Percentiles rank a stretch among this genome's conserved stretches.
Conservation (phyloP, 2,329 filamentous ascomycete species). For the Teratosphaeriaceae sp. region DNA sequence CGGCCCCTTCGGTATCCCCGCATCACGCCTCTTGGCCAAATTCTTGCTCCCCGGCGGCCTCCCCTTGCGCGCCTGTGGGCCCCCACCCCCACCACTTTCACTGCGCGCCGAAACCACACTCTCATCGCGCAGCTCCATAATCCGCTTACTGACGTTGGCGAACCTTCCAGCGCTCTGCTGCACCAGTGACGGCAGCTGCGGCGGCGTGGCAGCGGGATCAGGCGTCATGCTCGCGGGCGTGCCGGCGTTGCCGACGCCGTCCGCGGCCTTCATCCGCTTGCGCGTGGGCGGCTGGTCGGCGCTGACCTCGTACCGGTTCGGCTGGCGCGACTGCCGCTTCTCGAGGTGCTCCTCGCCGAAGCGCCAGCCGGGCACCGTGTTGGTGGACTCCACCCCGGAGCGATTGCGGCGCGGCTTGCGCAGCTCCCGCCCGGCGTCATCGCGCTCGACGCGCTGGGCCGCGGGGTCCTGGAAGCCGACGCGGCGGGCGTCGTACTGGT, state of each 20-base stretch:
- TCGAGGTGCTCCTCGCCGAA: slow-evolving; percentile 23
- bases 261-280: slow-evolving; percentile 16
- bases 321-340: slow-evolving; percentile 22
- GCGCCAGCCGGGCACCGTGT: slow-evolving; percentile 18
- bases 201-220: slow-evolving; percentile 16
- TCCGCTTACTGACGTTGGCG: slow-evolving; percentile 33
- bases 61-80: slow-evolving; percentile 24
- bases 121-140: slow-evolving; percentile 41
- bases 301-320: slow-evolving; percentile 24
- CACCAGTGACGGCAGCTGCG: slow-evolving; percentile 1
- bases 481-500: slow-evolving; percentile 49
- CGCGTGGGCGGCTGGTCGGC: slow-evolving; percentile 14
- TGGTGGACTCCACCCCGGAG: slow-evolving; percentile 12
- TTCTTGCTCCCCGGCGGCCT: slow-evolving; percentile 43
- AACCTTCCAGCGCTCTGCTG: slow-evolving; percentile 17
- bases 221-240: slow-evolving; percentile 17
- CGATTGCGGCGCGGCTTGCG: slow-evolving; percentile 38
- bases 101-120: slow-evolving; percentile 19
- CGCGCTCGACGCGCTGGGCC: slow-evolving; percentile 42
- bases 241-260: slow-evolving; percentile 8
- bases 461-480: slow-evolving; percentile 52
- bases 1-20: slow-evolving; percentile 44
- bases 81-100: slow-evolving; percentile 8
- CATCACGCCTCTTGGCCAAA: slow-evolving; percentile 38
- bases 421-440: slow-evolving; percentile 41